Conservation (phyloP, 306 rosid genomes). For the Glycine tomentella region DNA sequence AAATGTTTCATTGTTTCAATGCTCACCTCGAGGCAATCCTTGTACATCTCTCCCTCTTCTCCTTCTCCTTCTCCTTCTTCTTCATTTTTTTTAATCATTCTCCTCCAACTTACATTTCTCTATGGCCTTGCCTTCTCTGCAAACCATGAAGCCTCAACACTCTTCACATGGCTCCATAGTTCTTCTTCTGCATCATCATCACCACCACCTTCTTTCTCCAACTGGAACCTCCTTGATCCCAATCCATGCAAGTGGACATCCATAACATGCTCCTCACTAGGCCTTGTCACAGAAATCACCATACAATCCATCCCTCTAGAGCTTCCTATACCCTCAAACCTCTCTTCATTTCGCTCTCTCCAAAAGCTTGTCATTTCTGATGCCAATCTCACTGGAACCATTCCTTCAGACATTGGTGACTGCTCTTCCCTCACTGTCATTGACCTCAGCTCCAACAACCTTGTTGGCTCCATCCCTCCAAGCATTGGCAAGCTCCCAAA, state of each 20-base stretch:
- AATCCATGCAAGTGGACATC: conserved; percentile 90
- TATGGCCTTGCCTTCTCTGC: conserved; percentile 55
- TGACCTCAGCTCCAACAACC: conserved; percentile 76
- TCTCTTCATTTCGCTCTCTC: conserved; percentile 69
- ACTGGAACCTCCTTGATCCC: conserved; percentile 73
- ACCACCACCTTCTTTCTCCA: conserved; percentile 58
- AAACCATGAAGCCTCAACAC: conserved; percentile 77
- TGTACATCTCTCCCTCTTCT: conserved; percentile 29
- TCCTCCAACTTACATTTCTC: conserved; percentile 42
- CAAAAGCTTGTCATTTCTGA: conserved; percentile 71
- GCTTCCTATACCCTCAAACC: conserved; percentile 72
- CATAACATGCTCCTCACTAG: conserved; percentile 73
- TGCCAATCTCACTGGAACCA: conserved; percentile 76
- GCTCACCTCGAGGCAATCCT: conserved; percentile 59
- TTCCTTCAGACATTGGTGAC: conserved; percentile 68
- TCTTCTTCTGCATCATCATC: conserved; percentile 51
- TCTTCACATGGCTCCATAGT: conserved; percentile 82
- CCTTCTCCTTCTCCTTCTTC: conserved; percentile 33
- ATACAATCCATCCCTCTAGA: conserved; percentile 70
- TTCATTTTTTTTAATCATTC: conserved; percentile 45
- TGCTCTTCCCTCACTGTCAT: conserved; percentile 58
- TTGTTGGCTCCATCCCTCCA: conserved; percentile 74
- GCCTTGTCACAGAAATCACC: conserved; percentile 70
- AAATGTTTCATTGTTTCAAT: conserved; percentile 68
- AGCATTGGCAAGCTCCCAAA: conserved; percentile 62